These are phyloP conservation scores for Neurospora sp. DNA, from an alignment of 495 filamentous ascomycete genomes.

Conservation along the genomic window DNA sequence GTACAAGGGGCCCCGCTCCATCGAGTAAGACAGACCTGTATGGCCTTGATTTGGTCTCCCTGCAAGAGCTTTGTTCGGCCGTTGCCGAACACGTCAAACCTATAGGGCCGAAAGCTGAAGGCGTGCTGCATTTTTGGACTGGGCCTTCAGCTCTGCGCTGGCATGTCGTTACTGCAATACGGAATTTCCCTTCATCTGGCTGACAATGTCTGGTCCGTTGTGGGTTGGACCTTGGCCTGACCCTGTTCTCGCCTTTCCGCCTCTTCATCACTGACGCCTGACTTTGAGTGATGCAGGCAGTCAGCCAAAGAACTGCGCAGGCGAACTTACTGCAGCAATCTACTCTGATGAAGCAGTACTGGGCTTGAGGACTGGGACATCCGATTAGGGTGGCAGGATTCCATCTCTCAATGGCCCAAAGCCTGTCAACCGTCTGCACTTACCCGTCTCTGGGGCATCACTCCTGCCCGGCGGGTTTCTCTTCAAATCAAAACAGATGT, in stretches of 20 bases:
- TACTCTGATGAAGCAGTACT: background rate
- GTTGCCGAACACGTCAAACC: conserved; percentile 21
- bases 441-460: conserved; percentile 18
- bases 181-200: background rate
- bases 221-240: background rate
- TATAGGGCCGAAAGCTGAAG: conserved; percentile 23
- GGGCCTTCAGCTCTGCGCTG: conserved; percentile 7
- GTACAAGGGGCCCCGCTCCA: conserved; percentile 7
- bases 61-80: conserved; percentile 22
- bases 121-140: conserved; percentile 7
- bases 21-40: conserved; percentile 16
- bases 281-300: background rate
- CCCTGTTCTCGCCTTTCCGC: conserved; percentile 1
- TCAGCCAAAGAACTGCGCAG: conserved; percentile 1
- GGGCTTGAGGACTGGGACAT: conserved; percentile 2
- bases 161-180: conserved; percentile 1
- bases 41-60: conserved; percentile 18
- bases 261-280: background rate
- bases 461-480: conserved; percentile 11
- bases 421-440: conserved; percentile 20
- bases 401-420: conserved; percentile 7
- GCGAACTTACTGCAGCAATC: conserved; percentile 1
- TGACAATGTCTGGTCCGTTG: background rate
- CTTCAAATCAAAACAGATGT: conserved; percentile 18
- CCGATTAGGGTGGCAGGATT: conserved; percentile 9